phyloP scores from a whole-genome alignment of 306 rosid species.

The Spatholobus suberectus region DNA sequence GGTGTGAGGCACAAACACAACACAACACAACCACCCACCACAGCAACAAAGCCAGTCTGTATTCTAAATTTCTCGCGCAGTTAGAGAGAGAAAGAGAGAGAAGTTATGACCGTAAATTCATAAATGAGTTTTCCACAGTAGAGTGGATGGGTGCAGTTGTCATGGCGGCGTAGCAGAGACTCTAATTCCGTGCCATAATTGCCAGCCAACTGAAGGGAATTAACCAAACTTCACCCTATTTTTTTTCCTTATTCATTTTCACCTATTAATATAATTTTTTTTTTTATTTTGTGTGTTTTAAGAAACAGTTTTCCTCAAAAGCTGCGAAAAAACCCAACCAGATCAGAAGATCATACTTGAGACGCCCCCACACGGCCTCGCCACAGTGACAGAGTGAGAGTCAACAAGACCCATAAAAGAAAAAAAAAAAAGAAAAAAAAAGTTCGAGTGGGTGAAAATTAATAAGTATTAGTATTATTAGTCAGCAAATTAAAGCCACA shows the following conservation, averaged over 20 bases:
- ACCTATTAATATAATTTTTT: too few species aligned
- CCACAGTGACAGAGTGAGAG: constrained; percentile 23
- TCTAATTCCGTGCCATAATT: constrained; percentile 88
- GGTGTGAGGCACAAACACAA: background rate
- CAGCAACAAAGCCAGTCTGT: constrained; percentile 44
- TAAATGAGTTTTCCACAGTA: constrained; percentile 46
- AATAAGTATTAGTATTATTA: constrained; percentile 15
- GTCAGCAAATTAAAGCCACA: constrained; percentile 10
- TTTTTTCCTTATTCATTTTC: too few species aligned
- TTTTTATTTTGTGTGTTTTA: constrained; percentile 1
- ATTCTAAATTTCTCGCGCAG: constrained; percentile 12
- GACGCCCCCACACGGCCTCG: constrained; percentile 43
- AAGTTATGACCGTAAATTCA: constrained; percentile 45
- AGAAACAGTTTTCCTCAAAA: constrained; percentile 47
- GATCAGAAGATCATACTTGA: constrained; percentile 41
- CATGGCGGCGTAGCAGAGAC: constrained; percentile 99
- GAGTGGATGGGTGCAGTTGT: constrained; percentile 73
- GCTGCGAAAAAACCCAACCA: constrained; percentile 57
- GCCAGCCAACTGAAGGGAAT: constrained; percentile 52
- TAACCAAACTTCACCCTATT: background rate
- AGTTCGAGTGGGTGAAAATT: constrained; percentile 45
- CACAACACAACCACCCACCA: background rate
- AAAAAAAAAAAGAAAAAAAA: background rate
- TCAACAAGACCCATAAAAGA: background rate
- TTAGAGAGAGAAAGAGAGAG: constrained; percentile 33